Conservation (phyloP, 2,329 filamentous ascomycete species). For the Fusarium sp. region DNA sequence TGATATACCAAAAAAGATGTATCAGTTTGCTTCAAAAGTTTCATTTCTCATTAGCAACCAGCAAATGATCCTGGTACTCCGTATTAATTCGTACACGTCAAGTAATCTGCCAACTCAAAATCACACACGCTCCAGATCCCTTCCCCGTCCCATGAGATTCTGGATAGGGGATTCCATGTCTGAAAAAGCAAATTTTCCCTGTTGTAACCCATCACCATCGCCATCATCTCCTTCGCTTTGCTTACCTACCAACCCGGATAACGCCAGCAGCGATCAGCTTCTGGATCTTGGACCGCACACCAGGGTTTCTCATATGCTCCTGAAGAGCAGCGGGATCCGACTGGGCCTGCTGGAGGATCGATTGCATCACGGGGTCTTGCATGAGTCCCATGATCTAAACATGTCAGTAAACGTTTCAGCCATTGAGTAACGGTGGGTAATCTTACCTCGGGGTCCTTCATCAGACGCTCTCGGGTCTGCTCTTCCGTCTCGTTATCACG, state of each 20-base stretch:
- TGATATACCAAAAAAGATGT: not conserved
- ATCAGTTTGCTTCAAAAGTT: slow-evolving; percentile 32
- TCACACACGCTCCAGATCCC: slow-evolving; percentile 33
- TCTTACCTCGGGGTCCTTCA: slow-evolving; percentile 88
- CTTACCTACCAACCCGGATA: slow-evolving; percentile 74
- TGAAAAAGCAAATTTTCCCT: slow-evolving; percentile 24
- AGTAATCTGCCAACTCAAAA: slow-evolving; percentile 34
- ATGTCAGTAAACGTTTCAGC: slow-evolving; percentile 41
- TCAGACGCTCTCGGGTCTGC: slow-evolving; percentile 90
- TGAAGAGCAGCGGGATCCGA: slow-evolving; percentile 89
- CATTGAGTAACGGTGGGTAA: not conserved
- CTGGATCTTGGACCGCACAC: slow-evolving; percentile 87
- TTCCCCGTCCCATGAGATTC: slow-evolving; percentile 10
- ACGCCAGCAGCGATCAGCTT: slow-evolving; percentile 94
- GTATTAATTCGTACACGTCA: slow-evolving; percentile 43
- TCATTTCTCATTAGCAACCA: slow-evolving; percentile 46
- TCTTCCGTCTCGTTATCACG: slow-evolving; percentile 96
- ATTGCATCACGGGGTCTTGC: slow-evolving; percentile 97
- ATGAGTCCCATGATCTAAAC: slow-evolving; percentile 84
- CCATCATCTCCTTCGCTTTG: slow-evolving; percentile 12
- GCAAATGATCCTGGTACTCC: slow-evolving; percentile 33
- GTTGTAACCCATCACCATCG: slow-evolving; percentile 12
- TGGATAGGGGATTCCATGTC: slow-evolving; percentile 21
- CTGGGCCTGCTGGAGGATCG: slow-evolving; percentile 96
- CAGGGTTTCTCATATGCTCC: slow-evolving; percentile 96